A percentile compares a stretch with the other conserved stretches of the same genome.
Conservation (phyloP, 768 basidiomycete species). For the Hemileccinum impolitum region DNA sequence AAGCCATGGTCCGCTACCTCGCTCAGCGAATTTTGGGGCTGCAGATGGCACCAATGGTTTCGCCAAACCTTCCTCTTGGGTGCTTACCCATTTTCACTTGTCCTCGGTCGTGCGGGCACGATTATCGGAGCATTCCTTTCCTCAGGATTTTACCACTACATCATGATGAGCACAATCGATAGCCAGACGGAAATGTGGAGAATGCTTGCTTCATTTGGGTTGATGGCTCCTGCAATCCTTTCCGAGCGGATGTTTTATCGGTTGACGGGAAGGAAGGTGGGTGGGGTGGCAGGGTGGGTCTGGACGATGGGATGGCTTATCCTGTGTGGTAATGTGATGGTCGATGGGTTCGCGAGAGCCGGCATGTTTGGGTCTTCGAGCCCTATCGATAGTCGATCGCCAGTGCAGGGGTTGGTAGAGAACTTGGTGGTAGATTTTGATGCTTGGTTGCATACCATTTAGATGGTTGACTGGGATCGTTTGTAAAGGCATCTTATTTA, state of each 20-base stretch:
- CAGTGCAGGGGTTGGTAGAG: not conserved
- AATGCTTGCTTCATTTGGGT: not conserved
- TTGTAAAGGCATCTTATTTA: too few relatives aligned
- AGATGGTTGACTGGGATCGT: conserved; percentile 2
- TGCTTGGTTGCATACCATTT: not conserved
- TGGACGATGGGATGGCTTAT: not conserved
- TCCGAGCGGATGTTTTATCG: not conserved
- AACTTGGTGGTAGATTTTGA: not conserved
- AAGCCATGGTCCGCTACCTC: not conserved
- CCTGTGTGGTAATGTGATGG: not conserved
- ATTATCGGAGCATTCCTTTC: not conserved
- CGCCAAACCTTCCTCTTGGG: not conserved
- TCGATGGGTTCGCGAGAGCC: not conserved
- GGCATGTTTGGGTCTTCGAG: not conserved
- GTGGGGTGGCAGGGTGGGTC: not conserved
- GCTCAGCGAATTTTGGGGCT: not conserved
- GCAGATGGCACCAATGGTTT: not conserved
- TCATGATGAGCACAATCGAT: not conserved
- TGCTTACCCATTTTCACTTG: not conserved
- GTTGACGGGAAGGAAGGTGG: not conserved
- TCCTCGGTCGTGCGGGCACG: not conserved
- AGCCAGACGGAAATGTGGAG: not conserved
- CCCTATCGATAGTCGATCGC: not conserved
- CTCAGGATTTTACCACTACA: not conserved
- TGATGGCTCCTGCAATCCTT: not conserved